Base-by-base conservation (phyloP, 1,284 basidiomycete genomes). In the Cerrena zonata region DNA sequence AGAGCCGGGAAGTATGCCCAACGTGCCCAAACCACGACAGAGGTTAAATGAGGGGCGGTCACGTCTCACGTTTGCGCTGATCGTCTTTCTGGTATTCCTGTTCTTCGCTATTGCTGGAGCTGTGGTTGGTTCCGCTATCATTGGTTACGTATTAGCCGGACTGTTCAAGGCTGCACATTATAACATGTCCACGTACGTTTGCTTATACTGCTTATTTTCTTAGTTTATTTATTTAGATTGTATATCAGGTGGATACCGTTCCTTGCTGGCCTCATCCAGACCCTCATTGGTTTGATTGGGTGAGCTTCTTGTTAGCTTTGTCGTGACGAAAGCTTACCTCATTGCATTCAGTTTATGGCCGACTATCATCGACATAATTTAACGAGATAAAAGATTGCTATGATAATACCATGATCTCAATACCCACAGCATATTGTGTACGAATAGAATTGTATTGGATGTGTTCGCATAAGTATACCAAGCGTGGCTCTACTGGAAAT, bases 121-220 rank as follows among this genome's bases (percentile, higher is more conserved):
- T 0, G 74, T 90, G 2, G 63, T 90, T 3, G 79, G 80, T 5
- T 84, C 86, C 2, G 82, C 84, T 0, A 75, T 92, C 1, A 70
- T 91, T 3, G 86, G 87, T 0, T 89, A 86, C 58, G 71, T 83
- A 3, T 70, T 88, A 36, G 79, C 79, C 21, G 88, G 82, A 1
- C 67, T 92, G 18, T 92, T 82, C 66, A 74, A 72, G 38, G 79
- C 86, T 0, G 88, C 75, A 1, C 68, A 76, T 26, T 91, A 85
- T 58, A 78, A 81, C 55, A 85, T 93, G 78, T 90, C 87, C 11
- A 92, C 90, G 82, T 91, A 63, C 59, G 84, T 76, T 27, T 24
- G 12, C 26, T 46, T 39, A 77, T 72, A n/a, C 39, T 26, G 24
- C 39, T 42, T 38, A 49, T 37, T 13, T 42, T 50, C 48, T 27